A percentile compares a stretch with the other conserved stretches of the same genome.
phyloP scores from a whole-genome alignment of 2,329 filamentous ascomycete species.

The Tolypocladium ophioglossoides region DNA sequence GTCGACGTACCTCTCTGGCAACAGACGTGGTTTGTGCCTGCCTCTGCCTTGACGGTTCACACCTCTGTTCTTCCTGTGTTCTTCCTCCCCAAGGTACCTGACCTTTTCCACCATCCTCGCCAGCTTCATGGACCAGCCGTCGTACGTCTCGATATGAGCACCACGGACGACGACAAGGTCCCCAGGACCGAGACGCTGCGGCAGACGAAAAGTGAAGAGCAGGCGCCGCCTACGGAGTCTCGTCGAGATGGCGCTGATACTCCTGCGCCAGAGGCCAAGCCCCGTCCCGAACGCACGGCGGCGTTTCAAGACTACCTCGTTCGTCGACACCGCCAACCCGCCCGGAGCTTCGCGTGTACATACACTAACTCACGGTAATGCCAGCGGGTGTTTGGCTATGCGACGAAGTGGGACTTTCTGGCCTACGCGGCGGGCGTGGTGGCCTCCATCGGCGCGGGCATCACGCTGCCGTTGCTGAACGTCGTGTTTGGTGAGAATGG shows the following conservation, averaged over 20 bases:
- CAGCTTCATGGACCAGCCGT: not conserved
- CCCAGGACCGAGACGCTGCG: not conserved
- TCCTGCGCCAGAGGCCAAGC: not conserved
- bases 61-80: not conserved
- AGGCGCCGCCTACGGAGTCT: not conserved
- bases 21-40: not conserved
- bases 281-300: slow-evolving; percentile 27
- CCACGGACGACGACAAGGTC: not conserved
- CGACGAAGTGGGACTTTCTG: slow-evolving; percentile 38
- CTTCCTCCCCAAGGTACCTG: not conserved
- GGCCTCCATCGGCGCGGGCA: slow-evolving; percentile 40
- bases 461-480: slow-evolving; percentile 49
- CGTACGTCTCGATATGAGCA: not conserved
- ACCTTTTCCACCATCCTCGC: not conserved
- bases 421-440: slow-evolving; percentile 35
- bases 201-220: not conserved
- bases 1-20: not conserved
- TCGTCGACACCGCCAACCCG: not conserved
- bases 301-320: slow-evolving; percentile 33
- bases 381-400: slow-evolving; percentile 43
- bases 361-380: not conserved
- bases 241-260: not conserved
- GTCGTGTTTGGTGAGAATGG: slow-evolving; percentile 40
- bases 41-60: not conserved
- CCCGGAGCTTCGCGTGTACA: not conserved